A percentile compares a stretch with the other conserved stretches of the same genome.
Evolutionary conservation across 805 yeast species (phyloP).

Genomic region (Myxozyma kluyveri): DNA sequence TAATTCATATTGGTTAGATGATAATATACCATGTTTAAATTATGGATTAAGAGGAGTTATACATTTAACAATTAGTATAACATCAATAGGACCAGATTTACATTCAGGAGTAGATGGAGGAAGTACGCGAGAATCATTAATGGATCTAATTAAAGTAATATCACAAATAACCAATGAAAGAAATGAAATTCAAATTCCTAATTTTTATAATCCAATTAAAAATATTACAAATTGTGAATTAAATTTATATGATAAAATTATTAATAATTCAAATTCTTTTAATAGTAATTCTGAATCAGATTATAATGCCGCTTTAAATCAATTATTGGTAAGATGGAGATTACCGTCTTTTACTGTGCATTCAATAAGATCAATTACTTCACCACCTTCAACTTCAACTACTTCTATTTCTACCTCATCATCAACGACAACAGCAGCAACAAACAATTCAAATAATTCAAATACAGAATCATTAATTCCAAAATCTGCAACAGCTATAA

Average conservation of each 20-base stretch:
- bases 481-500: slow-evolving; percentile 65
- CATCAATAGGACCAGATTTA: slow-evolving; percentile 76
- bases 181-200: slow-evolving; percentile 60
- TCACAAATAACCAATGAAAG: slow-evolving; percentile 56
- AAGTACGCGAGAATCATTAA: slow-evolving; percentile 78
- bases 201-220: slow-evolving; percentile 66
- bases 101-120: slow-evolving; percentile 99
- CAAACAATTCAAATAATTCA: too few species aligned
- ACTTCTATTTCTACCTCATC: too few species aligned
- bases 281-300: too few species aligned
- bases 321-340: slow-evolving; percentile 79
- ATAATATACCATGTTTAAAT: slow-evolving; percentile 81
- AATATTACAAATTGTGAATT: slow-evolving; percentile 59
- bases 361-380: slow-evolving; percentile 69
- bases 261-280: slow-evolving; percentile 44
- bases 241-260: slow-evolving; percentile 59
- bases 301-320: slow-evolving; percentile 36
- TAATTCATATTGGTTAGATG: slow-evolving; percentile 93
- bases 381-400: too few species aligned
- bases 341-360: slow-evolving; percentile 87
- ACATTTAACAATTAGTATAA: slow-evolving; percentile 68
- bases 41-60: slow-evolving; percentile 93
- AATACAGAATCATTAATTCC: too few species aligned
- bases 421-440: too few species aligned
- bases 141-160: slow-evolving; percentile 73